phyloP scores from a whole-genome alignment of 345 rosid genomes.

The Eutrema heterophyllum region DNA sequence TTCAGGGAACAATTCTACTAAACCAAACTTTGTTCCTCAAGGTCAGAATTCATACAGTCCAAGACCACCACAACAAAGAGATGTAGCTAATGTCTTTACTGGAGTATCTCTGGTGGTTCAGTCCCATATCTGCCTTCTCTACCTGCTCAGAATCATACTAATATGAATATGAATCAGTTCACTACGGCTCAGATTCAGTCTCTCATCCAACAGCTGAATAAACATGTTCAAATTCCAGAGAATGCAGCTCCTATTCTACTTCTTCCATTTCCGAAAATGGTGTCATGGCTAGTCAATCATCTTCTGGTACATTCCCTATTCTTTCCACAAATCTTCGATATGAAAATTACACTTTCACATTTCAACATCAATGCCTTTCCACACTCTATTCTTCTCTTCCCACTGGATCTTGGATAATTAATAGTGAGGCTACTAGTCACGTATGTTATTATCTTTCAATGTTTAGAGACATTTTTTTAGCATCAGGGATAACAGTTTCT shows the following conservation, averaged over 20 bases:
- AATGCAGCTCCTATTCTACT: background rate
- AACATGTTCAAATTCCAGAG: background rate
- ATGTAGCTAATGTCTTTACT: background rate
- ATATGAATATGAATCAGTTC: background rate
- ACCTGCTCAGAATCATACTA: too few relatives aligned
- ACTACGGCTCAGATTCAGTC: background rate
- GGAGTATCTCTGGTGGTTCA: too few relatives aligned
- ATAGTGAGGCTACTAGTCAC: background rate
- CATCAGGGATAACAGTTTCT: background rate
- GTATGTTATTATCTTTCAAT: background rate
- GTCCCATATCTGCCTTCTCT: too few relatives aligned
- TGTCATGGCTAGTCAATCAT: background rate
- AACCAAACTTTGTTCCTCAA: background rate
- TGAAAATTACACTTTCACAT: background rate
- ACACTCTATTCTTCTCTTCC: background rate
- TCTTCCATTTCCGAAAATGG: background rate
- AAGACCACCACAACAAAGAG: too few relatives aligned
- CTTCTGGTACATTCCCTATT: background rate
- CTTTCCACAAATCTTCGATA: background rate
- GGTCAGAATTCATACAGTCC: too few relatives aligned
- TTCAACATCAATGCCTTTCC: background rate
- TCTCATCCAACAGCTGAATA: background rate
- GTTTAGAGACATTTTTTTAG: background rate
- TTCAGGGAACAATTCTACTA: background rate
- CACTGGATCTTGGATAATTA: background rate